These are phyloP conservation scores for Candida endomychidarum DNA, from an alignment of 805 yeast genomes.

Conservation along the genomic window DNA sequence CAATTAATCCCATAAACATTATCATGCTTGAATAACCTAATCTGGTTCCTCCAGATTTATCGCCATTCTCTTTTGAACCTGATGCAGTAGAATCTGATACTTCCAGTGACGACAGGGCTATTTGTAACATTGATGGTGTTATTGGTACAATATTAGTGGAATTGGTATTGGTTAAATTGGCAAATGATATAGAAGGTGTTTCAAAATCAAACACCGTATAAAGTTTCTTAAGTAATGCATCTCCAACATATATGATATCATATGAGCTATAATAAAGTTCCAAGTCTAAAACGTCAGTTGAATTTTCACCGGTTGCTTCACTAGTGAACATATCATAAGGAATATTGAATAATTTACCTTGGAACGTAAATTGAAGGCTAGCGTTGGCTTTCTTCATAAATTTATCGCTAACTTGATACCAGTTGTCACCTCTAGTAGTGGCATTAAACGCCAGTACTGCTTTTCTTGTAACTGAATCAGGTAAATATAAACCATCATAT, in stretches of 20 bases:
- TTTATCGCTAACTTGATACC: too few species aligned
- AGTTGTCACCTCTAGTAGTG: too few species aligned
- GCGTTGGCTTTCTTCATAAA: too few species aligned
- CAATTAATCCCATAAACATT: background rate
- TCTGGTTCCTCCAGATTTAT: background rate
- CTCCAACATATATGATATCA: conserved; percentile 43
- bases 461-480: background rate
- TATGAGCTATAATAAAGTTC: too few species aligned
- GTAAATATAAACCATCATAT: background rate
- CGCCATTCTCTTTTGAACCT: conserved; percentile 1
- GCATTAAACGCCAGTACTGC: too few species aligned
- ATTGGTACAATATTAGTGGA: background rate
- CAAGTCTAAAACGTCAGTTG: too few species aligned
- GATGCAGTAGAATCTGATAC: conserved; percentile 1
- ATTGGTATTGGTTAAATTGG: background rate
- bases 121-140: background rate
- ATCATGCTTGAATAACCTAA: background rate
- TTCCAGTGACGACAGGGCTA: background rate
- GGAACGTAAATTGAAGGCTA: too few species aligned
- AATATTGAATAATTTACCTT: too few species aligned
- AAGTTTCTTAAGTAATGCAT: conserved; percentile 75
- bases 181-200: background rate
- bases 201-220: conserved; percentile 59
- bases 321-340: too few species aligned
- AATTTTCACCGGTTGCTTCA: too few species aligned